Evolutionary conservation across 2,329 filamentous ascomycete genomes (phyloP), one percentile per base, ranked within the genome.

Genomic region (Phaeoacremonium minimum): DNA sequence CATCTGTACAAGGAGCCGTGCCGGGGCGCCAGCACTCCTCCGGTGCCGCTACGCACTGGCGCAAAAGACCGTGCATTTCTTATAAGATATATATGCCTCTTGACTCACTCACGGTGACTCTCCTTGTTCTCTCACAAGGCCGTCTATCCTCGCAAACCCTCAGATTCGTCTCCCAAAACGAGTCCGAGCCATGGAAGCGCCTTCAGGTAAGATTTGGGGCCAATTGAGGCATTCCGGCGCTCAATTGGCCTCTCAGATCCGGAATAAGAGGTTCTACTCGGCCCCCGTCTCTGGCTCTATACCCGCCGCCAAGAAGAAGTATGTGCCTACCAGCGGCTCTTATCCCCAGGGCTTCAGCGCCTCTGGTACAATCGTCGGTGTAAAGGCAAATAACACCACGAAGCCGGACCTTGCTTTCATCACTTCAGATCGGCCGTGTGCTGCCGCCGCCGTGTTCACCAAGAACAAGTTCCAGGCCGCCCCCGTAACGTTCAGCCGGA

Each of bases 391-490:
- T 46, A 97, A 97, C 66, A 95, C 86, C 34, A 85, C 79, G 45
- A 90, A 90, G 62, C 89, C 91, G 19, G 93, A 98, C 59, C 76
- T 98, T 33, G 88, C 90, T 22, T 75, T 98, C 47, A 76, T 98
- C 46, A 82, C 84, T 14, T 97, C 93, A 6, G 87, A 95, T 52
- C 74, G 73, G 35, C 88, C 90, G 37, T 96, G 89, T 61, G 76
- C 87, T 6, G 90, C 85, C 8, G 88, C 90, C 1, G 93, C 89
- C 6, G 90, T 97, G 31, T 96, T 97, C 67, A 98, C 93, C 37
- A 94, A 89, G 63, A 98, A 98, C 69, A 90, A 91, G 62, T 98
- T 98, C 67, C 90, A 96, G 64, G 93, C 93, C 14, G 93, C 93
- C 9, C 93, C 93, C 5, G 91, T 98, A 30, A 88, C 87, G 18